Percentiles rank a stretch among this genome's conserved stretches.
These are phyloP conservation scores for Citrus mangshanensis DNA, from an alignment of 345 rosid species.

Conservation along the genomic window DNA sequence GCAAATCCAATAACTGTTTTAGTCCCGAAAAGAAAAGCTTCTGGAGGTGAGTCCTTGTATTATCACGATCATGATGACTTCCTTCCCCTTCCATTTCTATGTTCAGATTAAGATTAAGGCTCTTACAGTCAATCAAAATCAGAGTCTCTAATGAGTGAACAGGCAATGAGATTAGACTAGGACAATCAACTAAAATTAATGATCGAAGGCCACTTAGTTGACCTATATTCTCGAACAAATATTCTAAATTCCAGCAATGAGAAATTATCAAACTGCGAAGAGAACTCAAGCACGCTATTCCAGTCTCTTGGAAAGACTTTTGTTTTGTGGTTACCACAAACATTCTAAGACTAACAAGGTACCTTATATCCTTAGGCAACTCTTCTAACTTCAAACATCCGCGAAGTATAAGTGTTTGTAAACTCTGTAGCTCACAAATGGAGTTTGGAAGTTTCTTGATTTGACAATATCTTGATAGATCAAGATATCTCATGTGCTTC, in stretches of 20 bases:
- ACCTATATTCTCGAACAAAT: slow-evolving; percentile 11
- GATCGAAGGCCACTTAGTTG: slow-evolving; percentile 15
- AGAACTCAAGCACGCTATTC: background rate
- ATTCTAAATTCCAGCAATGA: background rate
- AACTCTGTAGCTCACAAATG: background rate
- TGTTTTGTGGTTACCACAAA: background rate
- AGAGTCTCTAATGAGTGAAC: slow-evolving; percentile 22
- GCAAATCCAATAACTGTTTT: slow-evolving; percentile 15
- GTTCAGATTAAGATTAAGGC: slow-evolving; percentile 2
- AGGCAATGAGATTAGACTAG: slow-evolving; percentile 18
- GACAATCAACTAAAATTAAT: slow-evolving; percentile 4
- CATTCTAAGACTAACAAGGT: slow-evolving; percentile 11
- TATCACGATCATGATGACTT: too few species aligned
- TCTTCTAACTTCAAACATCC: background rate
- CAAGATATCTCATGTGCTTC: slow-evolving; percentile 26
- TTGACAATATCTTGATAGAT: accelerated
- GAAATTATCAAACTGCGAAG: background rate
- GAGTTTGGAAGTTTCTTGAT: slow-evolving; percentile 15
- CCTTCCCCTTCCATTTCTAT: background rate
- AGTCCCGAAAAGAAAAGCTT: slow-evolving; percentile 4
- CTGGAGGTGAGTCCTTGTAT: slow-evolving; percentile 9
- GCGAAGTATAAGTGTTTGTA: background rate
- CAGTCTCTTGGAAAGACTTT: background rate
- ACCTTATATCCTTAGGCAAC: slow-evolving; percentile 12
- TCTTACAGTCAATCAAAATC: background rate